A percentile compares a stretch with the other conserved stretches of the same genome.
phyloP scores from a whole-genome alignment of 148 eudicot genomes.

The Polygonum maritimum region DNA sequence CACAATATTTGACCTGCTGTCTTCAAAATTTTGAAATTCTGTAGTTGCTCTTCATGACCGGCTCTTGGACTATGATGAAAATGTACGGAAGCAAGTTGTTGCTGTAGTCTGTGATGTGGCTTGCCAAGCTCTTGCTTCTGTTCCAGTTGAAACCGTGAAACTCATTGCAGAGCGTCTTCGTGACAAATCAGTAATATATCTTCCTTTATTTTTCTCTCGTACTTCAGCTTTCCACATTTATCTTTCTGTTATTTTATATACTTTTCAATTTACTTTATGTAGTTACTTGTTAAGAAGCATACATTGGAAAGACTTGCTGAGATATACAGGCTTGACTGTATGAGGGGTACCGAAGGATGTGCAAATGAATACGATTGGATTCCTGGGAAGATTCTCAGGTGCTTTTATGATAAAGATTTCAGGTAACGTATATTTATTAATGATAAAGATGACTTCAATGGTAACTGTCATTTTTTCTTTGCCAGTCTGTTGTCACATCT shows the following conservation, averaged over 20 bases:
- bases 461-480: background rate
- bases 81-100: slow-evolving; percentile 92
- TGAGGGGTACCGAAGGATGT: slow-evolving; percentile 29
- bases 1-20: background rate
- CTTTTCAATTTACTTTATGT: slow-evolving; percentile 14
- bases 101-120: slow-evolving; percentile 82
- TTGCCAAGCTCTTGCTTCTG: slow-evolving; percentile 45
- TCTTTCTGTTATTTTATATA: background rate
- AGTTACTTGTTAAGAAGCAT: slow-evolving; percentile 80
- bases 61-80: slow-evolving; percentile 93
- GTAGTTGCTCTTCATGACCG: slow-evolving; percentile 82
- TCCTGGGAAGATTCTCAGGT: slow-evolving; percentile 84
- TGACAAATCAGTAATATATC: slow-evolving; percentile 69
- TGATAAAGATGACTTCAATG: background rate
- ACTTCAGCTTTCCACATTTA: background rate
- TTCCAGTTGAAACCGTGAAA: slow-evolving; percentile 68
- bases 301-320: slow-evolving; percentile 89
- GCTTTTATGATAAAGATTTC: slow-evolving; percentile 93
- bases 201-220: background rate
- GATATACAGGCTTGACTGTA: slow-evolving; percentile 53
- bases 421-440: slow-evolving; percentile 31
- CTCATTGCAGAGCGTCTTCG: slow-evolving; percentile 87
- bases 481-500: background rate
- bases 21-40: slow-evolving; percentile 13
- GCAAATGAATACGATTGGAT: slow-evolving; percentile 66